Evolutionary conservation across 2,329 filamentous ascomycete species (phyloP), one percentile per base, ranked within the genome.

Genomic region (Claviceps sp.): DNA sequence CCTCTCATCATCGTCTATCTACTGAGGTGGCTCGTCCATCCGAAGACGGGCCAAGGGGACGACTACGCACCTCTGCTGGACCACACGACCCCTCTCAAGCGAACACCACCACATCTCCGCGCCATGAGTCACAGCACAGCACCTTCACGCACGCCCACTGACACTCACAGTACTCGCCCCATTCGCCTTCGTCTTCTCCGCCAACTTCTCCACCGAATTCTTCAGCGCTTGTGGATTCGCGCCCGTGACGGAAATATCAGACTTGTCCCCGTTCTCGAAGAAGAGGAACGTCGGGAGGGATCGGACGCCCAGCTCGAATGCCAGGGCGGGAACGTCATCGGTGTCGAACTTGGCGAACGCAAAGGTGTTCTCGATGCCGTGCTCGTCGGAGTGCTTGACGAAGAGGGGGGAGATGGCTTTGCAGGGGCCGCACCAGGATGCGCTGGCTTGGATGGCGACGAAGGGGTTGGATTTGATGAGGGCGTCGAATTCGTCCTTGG

Each of bases 341-440:
- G 78, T 77, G 67, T 82, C 73, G 63, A 82, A 72, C 65, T 78
- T 78, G 61, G 75, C 76, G 56, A 82, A 82, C 56, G 71, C 70
- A 48, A 75, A 70, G 44, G 67, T 64, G 50, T 72, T 68, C 18
- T 69, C 67, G 24, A 67, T 56, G 52, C 62, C 56, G 56, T 61
- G 57, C 37, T 58, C 57, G 47, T 62, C 62, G 46, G 77, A 72
- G 50, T 79, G 70, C 60, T 72, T 67, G 54, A 59, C 61, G 70
- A 74, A 81, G 54, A 75, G 59, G 55, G 78, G 78, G 22, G 76
- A 74, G 61, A 82, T 81, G 58, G 69, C 67, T 65, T 77, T 78
- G 75, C 79, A 82, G 30, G 78, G 79, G 41, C 71, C 72, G 66
- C 78, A 82, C 79, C 79, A 82, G 60, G 73, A 68, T 54, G 78